Evolutionary conservation across 192 early-diverging fungal species (phyloP).

Genomic region (Rhizophlyctis rosea): DNA sequence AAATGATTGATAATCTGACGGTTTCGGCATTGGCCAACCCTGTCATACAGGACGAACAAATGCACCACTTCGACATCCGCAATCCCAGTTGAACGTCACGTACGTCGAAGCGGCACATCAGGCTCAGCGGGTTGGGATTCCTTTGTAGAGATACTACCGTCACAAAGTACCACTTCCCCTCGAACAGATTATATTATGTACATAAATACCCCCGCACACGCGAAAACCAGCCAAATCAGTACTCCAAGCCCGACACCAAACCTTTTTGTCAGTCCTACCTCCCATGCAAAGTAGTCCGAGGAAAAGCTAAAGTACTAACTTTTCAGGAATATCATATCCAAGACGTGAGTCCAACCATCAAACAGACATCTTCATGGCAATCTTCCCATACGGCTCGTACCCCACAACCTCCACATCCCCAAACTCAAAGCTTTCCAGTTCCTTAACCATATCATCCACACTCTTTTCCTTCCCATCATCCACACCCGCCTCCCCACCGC

Average conservation of each 20-base stretch:
- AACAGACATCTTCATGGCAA: constrained; percentile 96
- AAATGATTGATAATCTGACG: too few relatives aligned
- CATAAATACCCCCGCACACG: too few relatives aligned
- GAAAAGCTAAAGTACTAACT: too few relatives aligned
- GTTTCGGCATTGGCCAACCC: neutral
- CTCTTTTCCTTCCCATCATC: constrained; percentile 7
- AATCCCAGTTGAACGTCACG: constrained; percentile 40
- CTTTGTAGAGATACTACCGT: neutral
- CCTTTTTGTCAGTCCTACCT: neutral
- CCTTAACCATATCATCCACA: constrained; percentile 41
- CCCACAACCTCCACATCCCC: constrained; percentile 79
- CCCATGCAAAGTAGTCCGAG: neutral
- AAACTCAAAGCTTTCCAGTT: constrained; percentile 62
- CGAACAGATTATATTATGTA: too few relatives aligned
- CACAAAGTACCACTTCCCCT: too few relatives aligned
- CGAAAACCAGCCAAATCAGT: too few relatives aligned
- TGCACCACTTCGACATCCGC: constrained; percentile 38
- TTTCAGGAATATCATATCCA: too few relatives aligned
- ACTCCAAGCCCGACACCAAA: neutral
- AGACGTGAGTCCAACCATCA: constrained; percentile 18
- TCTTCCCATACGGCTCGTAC: constrained; percentile 82
- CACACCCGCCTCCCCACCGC: constrained; percentile 39
- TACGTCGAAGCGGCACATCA: constrained; percentile 50
- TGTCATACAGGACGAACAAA: constrained; percentile 41
- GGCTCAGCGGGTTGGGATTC: neutral